These are phyloP conservation scores for Hanseniaspora sp. DNA, from an alignment of 1,139 yeast genomes.

Conservation along the genomic window DNA sequence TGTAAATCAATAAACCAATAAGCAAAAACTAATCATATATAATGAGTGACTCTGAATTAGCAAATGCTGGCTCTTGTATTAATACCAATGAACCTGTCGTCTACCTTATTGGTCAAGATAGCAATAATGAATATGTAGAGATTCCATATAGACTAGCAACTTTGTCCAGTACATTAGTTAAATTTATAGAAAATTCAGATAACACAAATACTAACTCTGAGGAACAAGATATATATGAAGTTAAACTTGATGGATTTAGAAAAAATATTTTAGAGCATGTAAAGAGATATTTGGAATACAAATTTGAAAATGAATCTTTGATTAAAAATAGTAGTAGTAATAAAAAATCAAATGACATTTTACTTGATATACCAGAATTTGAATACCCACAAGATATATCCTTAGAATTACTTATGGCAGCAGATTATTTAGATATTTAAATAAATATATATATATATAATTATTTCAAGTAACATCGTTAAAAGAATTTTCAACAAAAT, in stretches of 20 bases:
- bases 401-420: slow-evolving; percentile 77
- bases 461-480: background rate
- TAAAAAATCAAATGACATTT: slow-evolving; percentile 36
- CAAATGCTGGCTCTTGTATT: too few relatives aligned
- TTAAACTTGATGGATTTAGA: slow-evolving; percentile 43
- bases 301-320: slow-evolving; percentile 44
- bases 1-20: background rate
- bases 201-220: slow-evolving; percentile 28
- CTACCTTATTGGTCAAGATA: slow-evolving; percentile 2
- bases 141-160: slow-evolving; percentile 12
- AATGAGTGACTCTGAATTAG: too few relatives aligned
- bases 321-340: slow-evolving; percentile 14
- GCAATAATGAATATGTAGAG: background rate
- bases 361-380: slow-evolving; percentile 65
- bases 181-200: slow-evolving; percentile 20
- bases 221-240: slow-evolving; percentile 31
- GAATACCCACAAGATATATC: slow-evolving; percentile 91
- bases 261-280: slow-evolving; percentile 67
- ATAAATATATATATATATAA: background rate
- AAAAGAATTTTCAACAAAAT: slow-evolving; percentile 7
- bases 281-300: slow-evolving; percentile 75
- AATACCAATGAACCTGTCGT: slow-evolving; percentile 6
- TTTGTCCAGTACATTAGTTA: slow-evolving; percentile 7
- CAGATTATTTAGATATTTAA: slow-evolving; percentile 62
- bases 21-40: background rate